These are phyloP conservation scores for Rhizophagus clarus DNA, from an alignment of 192 early-diverging fungal species.

Conservation along the genomic window DNA sequence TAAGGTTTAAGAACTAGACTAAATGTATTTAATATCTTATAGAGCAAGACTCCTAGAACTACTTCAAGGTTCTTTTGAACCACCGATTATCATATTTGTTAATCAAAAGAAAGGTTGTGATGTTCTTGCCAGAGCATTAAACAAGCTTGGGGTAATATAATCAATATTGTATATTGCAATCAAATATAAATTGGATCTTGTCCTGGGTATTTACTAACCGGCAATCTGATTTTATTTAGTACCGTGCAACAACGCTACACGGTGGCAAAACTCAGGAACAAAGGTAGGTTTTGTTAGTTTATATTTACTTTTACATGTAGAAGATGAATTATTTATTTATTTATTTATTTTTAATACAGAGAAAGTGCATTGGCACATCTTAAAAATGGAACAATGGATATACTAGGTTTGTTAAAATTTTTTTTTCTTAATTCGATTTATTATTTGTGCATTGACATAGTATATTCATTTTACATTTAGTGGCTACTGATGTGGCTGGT, in stretches of 20 bases:
- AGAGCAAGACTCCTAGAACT: slow-evolving; percentile 78
- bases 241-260: slow-evolving; percentile 80
- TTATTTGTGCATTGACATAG: neutral
- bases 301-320: neutral
- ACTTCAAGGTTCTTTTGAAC: slow-evolving; percentile 67
- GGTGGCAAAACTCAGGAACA: slow-evolving; percentile 98
- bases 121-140: slow-evolving; percentile 76
- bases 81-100: slow-evolving; percentile 97
- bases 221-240: slow-evolving; percentile 36
- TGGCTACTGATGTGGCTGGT: slow-evolving; percentile 98
- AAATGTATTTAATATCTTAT: slow-evolving; percentile 28
- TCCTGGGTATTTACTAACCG: neutral
- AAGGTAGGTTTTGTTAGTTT: slow-evolving; percentile 39
- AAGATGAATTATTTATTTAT: neutral
- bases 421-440: neutral
- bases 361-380: slow-evolving; percentile 83
- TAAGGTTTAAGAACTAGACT: neutral
- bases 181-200: neutral
- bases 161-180: neutral
- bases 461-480: slow-evolving; percentile 30
- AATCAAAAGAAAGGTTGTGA: slow-evolving; percentile 96
- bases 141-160: slow-evolving; percentile 61
- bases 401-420: slow-evolving; percentile 52
- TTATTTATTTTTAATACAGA: slow-evolving; percentile 43
- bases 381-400: slow-evolving; percentile 78